Conservation (phyloP, 495 filamentous ascomycete species). For the Penicillium canescens region DNA sequence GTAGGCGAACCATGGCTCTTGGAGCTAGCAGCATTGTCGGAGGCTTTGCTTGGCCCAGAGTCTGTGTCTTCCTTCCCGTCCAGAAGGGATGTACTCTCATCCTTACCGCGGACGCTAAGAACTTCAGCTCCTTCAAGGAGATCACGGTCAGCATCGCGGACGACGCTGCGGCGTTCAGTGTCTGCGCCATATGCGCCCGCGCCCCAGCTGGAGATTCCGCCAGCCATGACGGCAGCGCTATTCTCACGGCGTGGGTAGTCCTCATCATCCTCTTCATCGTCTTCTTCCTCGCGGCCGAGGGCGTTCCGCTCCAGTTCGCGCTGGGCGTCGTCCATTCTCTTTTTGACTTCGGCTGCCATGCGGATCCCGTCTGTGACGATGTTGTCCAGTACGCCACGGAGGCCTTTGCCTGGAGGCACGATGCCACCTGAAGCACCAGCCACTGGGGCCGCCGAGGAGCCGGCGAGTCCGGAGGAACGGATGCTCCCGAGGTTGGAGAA, state of each 20-base stretch:
- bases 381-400: slow-evolving; percentile 91
- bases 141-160: slow-evolving; percentile 74
- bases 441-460: slow-evolving; percentile 38
- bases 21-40: background rate
- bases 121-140: slow-evolving; percentile 63
- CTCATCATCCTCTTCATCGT: slow-evolving; percentile 70
- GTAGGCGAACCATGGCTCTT: slow-evolving; percentile 3
- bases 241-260: slow-evolving; percentile 30
- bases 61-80: slow-evolving; percentile 21
- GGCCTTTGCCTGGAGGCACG: slow-evolving; percentile 67
- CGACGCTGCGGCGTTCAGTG: slow-evolving; percentile 55
- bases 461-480: slow-evolving; percentile 37
- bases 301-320: slow-evolving; percentile 79
- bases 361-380: slow-evolving; percentile 97
- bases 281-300: slow-evolving; percentile 70
- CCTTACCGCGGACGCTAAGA: slow-evolving; percentile 23
- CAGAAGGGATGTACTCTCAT: slow-evolving; percentile 30
- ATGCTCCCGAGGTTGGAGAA: slow-evolving; percentile 69
- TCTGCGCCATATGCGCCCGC: slow-evolving; percentile 53
- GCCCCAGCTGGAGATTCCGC: slow-evolving; percentile 47
- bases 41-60: slow-evolving; percentile 5
- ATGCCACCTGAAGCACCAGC: slow-evolving; percentile 52
- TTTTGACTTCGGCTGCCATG: slow-evolving; percentile 85
- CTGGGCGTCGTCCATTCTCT: slow-evolving; percentile 92
- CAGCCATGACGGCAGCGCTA: slow-evolving; percentile 32